Base-by-base conservation (phyloP, 257 asterid species). In the Solanum sitiens region DNA sequence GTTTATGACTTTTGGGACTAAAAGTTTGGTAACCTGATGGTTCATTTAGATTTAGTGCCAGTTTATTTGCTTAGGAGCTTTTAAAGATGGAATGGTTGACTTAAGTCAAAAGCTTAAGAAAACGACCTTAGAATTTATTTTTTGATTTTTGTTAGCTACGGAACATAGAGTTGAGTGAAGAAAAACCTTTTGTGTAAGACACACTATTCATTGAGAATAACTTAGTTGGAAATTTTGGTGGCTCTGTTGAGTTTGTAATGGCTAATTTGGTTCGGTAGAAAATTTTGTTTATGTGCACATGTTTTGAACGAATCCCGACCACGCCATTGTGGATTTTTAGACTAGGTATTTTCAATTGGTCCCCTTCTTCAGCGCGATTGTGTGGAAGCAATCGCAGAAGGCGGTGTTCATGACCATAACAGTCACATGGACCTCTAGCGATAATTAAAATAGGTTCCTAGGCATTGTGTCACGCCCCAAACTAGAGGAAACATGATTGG, bases 261-360 rank as follows among this genome's bases (percentile, higher is more conserved):
- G 11, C 25, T 56, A 56, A 56, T 7, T 53, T 56, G 11, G 65
- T 56, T 11, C 11, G 4, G 65, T 20, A 3, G 65, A 18, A 16
- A 18, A 8, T 18, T 8, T 56, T 1, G 0, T 56, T 56, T 56
- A 2, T 3, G 11, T 6, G n/a, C 4, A 18, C 2, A 56, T 0
- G 4, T 56, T 56, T 4, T 56, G n/a, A 56, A 56, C 0, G 65
- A 56, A 56, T 56, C 65, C 0, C 11, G 11, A 56, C n/a, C 2
- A 56, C 0, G 5, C 11, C 11, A 56, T 56, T 20, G 11, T 18
- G n/a, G 2, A 56, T 56, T 56, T 56, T 53, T 16, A 53, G 10
- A 56, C 4, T 56, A 18, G n/a, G n/a, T 56, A 11, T 56, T 7
- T 56, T 56, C 0, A 56, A 11, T 6, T 18, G 65, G n/a, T 56